Evolutionary conservation across 2,329 filamentous ascomycete species (phyloP).

Genomic region (Cercospora janseana): DNA sequence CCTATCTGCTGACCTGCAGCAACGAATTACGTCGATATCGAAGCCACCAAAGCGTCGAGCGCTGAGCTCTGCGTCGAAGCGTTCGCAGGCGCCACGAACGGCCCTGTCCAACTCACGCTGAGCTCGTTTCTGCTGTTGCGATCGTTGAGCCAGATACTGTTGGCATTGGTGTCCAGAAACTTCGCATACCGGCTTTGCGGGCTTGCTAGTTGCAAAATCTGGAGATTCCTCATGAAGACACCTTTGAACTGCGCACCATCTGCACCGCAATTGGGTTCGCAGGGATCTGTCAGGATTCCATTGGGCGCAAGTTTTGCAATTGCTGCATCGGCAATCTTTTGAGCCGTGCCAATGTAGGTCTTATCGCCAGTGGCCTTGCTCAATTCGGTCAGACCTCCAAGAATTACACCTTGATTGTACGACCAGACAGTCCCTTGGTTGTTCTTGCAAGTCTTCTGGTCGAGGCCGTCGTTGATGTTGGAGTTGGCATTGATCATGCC

Average conservation of each 20-base stretch:
- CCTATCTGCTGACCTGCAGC: not conserved
- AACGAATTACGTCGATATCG: slow-evolving; percentile 26
- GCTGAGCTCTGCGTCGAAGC: slow-evolving; percentile 36
- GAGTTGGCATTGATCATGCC: slow-evolving; percentile 52
- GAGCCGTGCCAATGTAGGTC: slow-evolving; percentile 39
- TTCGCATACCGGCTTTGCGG: slow-evolving; percentile 50
- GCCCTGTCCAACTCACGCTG: slow-evolving; percentile 65
- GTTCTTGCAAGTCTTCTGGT: slow-evolving; percentile 50
- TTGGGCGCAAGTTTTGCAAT: slow-evolving; percentile 39
- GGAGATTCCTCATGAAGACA: slow-evolving; percentile 65
- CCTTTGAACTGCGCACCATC: slow-evolving; percentile 67
- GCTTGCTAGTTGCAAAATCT: slow-evolving; percentile 54
- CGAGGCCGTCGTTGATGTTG: slow-evolving; percentile 56
- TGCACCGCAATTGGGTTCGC: slow-evolving; percentile 40
- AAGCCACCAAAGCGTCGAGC: slow-evolving; percentile 36
- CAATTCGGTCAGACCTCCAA: slow-evolving; percentile 58
- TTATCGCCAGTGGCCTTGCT: slow-evolving; percentile 38
- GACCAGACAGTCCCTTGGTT: slow-evolving; percentile 46
- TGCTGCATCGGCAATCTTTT: slow-evolving; percentile 43
- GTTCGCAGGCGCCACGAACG: slow-evolving; percentile 42
- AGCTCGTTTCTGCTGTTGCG: slow-evolving; percentile 53
- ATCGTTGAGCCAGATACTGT: slow-evolving; percentile 63
- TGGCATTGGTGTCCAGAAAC: slow-evolving; percentile 62
- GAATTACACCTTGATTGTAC: slow-evolving; percentile 63
- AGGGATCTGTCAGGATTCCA: slow-evolving; percentile 43